Evolutionary conservation across 495 filamentous ascomycete genomes (phyloP).

Genomic region (Podospora australis): DNA sequence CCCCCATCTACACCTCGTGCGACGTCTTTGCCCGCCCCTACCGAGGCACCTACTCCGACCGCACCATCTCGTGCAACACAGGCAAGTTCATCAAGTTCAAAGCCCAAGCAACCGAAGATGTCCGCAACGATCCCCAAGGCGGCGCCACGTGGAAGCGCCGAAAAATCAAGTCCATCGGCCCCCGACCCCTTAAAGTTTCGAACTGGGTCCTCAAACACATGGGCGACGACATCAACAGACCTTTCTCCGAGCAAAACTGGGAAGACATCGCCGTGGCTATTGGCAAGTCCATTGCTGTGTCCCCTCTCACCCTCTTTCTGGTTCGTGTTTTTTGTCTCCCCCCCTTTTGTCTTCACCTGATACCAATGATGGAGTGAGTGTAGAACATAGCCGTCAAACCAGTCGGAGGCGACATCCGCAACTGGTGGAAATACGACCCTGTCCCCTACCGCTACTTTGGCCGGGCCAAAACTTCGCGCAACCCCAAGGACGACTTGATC

Average conservation of each 20-base stretch:
- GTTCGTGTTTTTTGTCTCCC: neutral
- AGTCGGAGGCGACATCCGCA: neutral
- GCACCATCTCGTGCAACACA: neutral
- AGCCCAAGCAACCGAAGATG: neutral
- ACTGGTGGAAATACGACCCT: neutral
- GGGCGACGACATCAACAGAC: neutral
- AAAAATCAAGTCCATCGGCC: neutral
- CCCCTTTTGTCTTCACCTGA: no score
- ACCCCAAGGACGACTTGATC: neutral
- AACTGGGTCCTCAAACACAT: neutral
- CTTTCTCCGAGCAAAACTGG: neutral
- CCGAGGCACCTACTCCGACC: neutral
- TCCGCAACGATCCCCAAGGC: neutral
- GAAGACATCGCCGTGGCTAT: neutral
- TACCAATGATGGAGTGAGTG: neutral
- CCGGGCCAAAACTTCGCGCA: neutral
- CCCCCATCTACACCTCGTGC: neutral
- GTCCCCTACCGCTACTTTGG: neutral
- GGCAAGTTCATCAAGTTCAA: neutral
- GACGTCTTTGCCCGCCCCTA: neutral
- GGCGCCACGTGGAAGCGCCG: neutral
- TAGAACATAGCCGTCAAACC: neutral
- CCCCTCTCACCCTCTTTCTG: neutral
- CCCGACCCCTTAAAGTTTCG: neutral
- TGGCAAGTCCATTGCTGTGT: neutral